Conservation (phyloP, 225 moss, liverwort and hornwort species). For the Physcomitrellopsis africana region DNA sequence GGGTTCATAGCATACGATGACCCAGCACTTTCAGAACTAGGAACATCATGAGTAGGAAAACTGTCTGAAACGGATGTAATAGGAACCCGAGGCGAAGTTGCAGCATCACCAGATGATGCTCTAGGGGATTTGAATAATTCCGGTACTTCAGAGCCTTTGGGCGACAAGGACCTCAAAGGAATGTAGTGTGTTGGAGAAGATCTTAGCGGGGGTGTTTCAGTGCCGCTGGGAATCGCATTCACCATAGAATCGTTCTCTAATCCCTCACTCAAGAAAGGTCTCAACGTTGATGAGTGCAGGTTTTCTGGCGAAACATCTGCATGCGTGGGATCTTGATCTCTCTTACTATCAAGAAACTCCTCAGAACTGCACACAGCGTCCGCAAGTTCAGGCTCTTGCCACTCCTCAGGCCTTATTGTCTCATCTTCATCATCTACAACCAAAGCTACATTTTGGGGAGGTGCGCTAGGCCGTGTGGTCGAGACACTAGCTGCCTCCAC, state of each 20-base stretch:
- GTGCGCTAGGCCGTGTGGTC: slow-evolving; percentile 28
- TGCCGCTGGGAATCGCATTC: neutral
- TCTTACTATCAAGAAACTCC: slow-evolving; percentile 11
- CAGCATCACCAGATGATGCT: slow-evolving; percentile 56
- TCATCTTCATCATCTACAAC: slow-evolving; percentile 30
- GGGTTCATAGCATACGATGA: slow-evolving; percentile 40
- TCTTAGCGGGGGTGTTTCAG: slow-evolving; percentile 36
- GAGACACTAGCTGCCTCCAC: slow-evolving; percentile 20
- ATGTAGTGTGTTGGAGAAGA: slow-evolving; percentile 58
- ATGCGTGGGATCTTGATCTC: slow-evolving; percentile 21
- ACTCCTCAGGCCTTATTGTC: slow-evolving; percentile 33
- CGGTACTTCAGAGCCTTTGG: slow-evolving; percentile 36
- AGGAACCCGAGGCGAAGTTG: slow-evolving; percentile 39
- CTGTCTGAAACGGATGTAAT: slow-evolving; percentile 57
- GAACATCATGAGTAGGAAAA: slow-evolving; percentile 32
- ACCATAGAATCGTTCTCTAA: slow-evolving; percentile 16
- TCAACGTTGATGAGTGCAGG: slow-evolving; percentile 36
- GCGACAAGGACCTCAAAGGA: slow-evolving; percentile 61
- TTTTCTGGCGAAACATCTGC: slow-evolving; percentile 30
- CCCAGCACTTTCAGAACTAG: slow-evolving; percentile 36
- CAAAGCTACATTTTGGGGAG: slow-evolving; percentile 29
- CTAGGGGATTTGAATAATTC: slow-evolving; percentile 60
- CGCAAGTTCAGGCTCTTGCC: slow-evolving; percentile 41
- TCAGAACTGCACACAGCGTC: slow-evolving; percentile 21
- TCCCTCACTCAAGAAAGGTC: slow-evolving; percentile 35